Conservation (phyloP, 2,329 filamentous ascomycete species). For the Xylariales sp. region DNA sequence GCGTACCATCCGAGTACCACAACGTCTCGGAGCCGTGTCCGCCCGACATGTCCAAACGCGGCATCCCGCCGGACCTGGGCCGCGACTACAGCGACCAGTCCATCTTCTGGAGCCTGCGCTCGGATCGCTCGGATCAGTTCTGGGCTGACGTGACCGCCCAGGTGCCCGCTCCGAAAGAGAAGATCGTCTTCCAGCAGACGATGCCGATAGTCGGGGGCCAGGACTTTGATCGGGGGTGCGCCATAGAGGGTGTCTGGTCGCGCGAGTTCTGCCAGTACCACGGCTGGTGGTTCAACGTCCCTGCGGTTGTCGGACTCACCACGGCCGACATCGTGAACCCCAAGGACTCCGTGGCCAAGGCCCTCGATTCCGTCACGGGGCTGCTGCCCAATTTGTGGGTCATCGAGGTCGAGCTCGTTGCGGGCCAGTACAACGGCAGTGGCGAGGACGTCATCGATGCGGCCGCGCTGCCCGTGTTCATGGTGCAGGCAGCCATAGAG, state of each 20-base stretch:
- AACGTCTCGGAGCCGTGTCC: conserved; percentile 11
- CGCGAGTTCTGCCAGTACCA: too few species aligned
- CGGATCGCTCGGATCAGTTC: conserved; percentile 10
- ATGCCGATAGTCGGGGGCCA: background rate
- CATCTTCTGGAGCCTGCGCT: conserved; percentile 11
- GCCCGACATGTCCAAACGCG: conserved; percentile 12
- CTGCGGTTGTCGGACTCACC: too few species aligned
- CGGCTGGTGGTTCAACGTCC: too few species aligned
- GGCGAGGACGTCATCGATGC: conserved; percentile 14
- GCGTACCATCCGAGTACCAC: too few species aligned
- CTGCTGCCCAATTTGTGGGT: conserved; percentile 7
- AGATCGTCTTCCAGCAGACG: conserved; percentile 12
- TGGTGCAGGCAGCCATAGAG: conserved; percentile 12
- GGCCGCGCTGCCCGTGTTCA: conserved; percentile 13
- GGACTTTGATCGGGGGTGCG: too few species aligned
- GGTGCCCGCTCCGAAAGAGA: conserved; percentile 15
- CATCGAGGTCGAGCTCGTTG: conserved; percentile 6
- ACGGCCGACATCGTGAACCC: conserved; percentile 14
- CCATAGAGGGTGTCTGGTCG: too few species aligned
- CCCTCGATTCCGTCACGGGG: conserved; percentile 8
- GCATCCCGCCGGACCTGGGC: too few species aligned
- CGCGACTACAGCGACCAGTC: conserved; percentile 4
- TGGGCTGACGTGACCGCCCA: conserved; percentile 12
- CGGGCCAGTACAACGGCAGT: conserved; percentile 2
- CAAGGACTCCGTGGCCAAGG: conserved; percentile 12